phyloP scores from a whole-genome alignment of 495 filamentous ascomycete species.

The Neurospora pannonica region DNA sequence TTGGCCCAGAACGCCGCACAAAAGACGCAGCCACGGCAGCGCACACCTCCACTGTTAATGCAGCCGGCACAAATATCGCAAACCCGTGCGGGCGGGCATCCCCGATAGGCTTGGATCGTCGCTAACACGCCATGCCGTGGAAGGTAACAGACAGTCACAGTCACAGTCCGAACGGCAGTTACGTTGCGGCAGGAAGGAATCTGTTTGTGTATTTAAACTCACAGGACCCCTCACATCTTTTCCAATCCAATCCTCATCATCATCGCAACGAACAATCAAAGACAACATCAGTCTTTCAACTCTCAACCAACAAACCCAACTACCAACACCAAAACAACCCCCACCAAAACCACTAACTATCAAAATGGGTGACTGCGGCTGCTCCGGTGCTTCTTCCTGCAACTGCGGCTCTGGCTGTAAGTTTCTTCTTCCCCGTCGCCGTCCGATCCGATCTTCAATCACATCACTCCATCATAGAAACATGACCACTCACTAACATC shows the following conservation, averaged over 20 bases:
- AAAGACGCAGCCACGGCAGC: neutral
- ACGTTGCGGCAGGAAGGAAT: neutral
- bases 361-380: constrained; percentile 40
- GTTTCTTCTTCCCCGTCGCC: constrained; percentile 5
- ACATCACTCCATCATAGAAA: neutral
- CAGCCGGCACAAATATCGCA: neutral
- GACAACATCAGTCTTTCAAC: neutral
- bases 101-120: neutral
- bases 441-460: neutral
- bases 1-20: neutral
- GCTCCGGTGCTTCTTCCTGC: constrained; percentile 33
- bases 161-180: neutral
- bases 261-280: constrained; percentile 8
- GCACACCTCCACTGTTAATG: neutral
- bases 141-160: neutral
- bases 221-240: neutral
- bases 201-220: neutral
- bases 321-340: constrained; percentile 7
- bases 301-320: constrained; percentile 8
- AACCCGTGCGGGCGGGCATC: neutral
- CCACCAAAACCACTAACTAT: constrained; percentile 11
- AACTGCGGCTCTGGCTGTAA: constrained; percentile 33
- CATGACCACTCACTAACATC: neutral
- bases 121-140: neutral
- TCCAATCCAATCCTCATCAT: neutral